Evolutionary conservation across 495 filamentous ascomycete genomes (phyloP).

Genomic region (Filosporella fistucella): DNA sequence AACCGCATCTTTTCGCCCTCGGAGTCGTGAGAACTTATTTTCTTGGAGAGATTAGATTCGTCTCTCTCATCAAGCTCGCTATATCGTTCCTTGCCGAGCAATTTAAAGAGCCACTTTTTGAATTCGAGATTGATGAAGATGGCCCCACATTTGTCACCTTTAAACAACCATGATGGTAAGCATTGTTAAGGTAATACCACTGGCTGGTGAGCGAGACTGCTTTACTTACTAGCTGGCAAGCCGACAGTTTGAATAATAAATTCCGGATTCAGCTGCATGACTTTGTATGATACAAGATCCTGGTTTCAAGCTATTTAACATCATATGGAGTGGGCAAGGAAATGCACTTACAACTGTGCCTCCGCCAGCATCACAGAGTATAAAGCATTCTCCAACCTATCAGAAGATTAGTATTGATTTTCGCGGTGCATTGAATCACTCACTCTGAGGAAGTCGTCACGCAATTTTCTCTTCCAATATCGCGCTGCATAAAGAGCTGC

Average conservation of each 20-base stretch:
- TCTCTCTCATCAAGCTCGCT: conserved; percentile 5
- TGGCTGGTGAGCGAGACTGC: too few relatives aligned
- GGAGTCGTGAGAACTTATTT: conserved; percentile 9
- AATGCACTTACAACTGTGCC: conserved; percentile 20
- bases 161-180: neutral
- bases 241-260: conserved; percentile 5
- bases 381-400: conserved; percentile 19
- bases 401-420: neutral
- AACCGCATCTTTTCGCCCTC: conserved; percentile 13
- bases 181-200: neutral
- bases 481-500: conserved; percentile 17
- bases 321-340: neutral
- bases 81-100: conserved; percentile 3
- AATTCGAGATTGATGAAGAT: conserved; percentile 14
- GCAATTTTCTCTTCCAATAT: conserved; percentile 5
- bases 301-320: neutral
- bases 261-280: conserved; percentile 5
- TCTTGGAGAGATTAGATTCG: neutral
- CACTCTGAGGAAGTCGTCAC: conserved; percentile 9
- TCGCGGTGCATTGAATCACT: neutral
- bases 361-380: conserved; percentile 23
- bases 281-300: conserved; percentile 18
- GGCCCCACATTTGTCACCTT: conserved; percentile 13
- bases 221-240: conserved; percentile 7
- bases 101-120: conserved; percentile 11